Evolutionary conservation across 306 rosid species (phyloP).

Genomic region (Dalbergia cochinchinensis): DNA sequence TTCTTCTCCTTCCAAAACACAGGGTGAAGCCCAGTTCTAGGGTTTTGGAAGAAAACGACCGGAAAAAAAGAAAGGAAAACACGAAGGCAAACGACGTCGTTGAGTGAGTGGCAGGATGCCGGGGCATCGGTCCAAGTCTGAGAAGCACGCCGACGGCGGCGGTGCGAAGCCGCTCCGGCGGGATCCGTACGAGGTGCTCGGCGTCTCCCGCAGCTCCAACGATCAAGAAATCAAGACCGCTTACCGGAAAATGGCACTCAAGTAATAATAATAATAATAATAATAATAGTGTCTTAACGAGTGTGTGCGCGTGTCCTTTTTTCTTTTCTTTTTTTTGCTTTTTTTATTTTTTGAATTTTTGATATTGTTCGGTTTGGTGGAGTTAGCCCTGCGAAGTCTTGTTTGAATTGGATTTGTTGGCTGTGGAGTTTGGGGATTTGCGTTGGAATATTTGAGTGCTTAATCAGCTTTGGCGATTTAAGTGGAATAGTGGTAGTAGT

Average conservation of each 20-base stretch:
- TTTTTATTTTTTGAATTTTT: not conserved
- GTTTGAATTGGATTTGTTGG: not conserved
- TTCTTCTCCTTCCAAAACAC: not conserved
- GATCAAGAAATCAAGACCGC: constrained; percentile 98
- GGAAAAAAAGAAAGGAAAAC: not conserved
- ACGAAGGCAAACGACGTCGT: constrained; percentile 25
- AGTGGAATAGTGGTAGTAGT: not conserved
- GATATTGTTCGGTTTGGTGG: not conserved
- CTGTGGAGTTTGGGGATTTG: not conserved
- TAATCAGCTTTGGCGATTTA: not conserved
- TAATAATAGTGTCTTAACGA: constrained; percentile 23
- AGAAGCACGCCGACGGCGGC: constrained; percentile 54
- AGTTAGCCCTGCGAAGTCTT: constrained; percentile 1
- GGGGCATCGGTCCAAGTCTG: constrained; percentile 79
- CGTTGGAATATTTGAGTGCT: not conserved
- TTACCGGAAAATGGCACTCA: constrained; percentile 94
- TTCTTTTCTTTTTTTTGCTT: not conserved
- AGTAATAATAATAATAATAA: constrained; percentile 65
- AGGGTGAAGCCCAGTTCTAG: constrained; percentile 44
- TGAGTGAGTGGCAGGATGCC: constrained; percentile 67
- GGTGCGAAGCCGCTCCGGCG: constrained; percentile 75
- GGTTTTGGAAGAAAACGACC: constrained; percentile 51
- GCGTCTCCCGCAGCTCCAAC: constrained; percentile 78
- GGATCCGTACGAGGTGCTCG: constrained; percentile 97
- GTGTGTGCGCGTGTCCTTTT: not conserved